Percentiles rank a stretch among this genome's conserved stretches.
Conservation (phyloP, 345 rosid genomes). For the Cardiospermum halicacabum region DNA sequence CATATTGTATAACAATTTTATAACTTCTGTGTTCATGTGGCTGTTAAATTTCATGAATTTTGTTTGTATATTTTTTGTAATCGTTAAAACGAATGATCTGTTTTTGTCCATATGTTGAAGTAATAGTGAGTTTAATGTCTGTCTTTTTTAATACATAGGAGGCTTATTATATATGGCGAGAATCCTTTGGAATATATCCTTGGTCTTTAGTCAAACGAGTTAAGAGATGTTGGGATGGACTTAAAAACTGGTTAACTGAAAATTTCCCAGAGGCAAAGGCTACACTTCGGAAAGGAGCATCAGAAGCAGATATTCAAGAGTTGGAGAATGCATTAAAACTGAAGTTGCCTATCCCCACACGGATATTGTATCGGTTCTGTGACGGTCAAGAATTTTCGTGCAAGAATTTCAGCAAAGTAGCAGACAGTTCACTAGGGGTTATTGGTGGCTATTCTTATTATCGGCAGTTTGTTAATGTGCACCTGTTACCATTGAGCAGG, state of each 20-base stretch:
- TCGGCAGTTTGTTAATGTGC: conserved; percentile 56
- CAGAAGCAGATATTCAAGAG: conserved; percentile 57
- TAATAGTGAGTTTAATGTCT: neutral
- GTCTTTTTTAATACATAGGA: conserved; percentile 24
- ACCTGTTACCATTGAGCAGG: conserved; percentile 47
- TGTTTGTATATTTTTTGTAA: neutral
- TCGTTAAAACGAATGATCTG: neutral
- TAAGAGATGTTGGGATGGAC: conserved; percentile 68
- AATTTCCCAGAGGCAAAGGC: conserved; percentile 71
- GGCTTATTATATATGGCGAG: conserved; percentile 67
- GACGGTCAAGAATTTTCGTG: conserved; percentile 58
- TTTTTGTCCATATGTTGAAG: neutral
- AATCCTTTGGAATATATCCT: conserved; percentile 69
- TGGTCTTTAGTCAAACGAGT: conserved; percentile 75
- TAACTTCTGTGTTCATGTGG: neutral
- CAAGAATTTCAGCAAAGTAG: neutral
- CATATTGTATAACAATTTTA: too few relatives aligned
- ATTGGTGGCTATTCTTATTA: conserved; percentile 77
- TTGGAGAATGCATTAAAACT: conserved; percentile 47
- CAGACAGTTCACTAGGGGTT: conserved; percentile 38
- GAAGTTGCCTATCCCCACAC: conserved; percentile 70
- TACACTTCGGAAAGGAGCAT: conserved; percentile 69
- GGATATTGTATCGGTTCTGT: conserved; percentile 73
- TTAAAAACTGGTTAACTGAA: conserved; percentile 49
- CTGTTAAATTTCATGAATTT: neutral